Evolutionary conservation across 1,284 basidiomycete species (phyloP).

Genomic region (Xanthoconium separans): DNA sequence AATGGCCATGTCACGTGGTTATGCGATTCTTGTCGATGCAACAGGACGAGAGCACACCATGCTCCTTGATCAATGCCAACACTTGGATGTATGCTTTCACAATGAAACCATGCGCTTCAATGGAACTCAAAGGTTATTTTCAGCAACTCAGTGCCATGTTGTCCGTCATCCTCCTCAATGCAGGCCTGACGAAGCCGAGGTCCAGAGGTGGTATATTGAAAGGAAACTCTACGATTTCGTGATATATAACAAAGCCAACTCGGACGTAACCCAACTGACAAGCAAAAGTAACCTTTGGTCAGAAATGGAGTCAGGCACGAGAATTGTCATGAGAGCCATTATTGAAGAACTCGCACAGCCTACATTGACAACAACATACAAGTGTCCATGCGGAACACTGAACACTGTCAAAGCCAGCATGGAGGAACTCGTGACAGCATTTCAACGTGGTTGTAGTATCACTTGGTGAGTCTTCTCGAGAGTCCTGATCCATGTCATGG

Average conservation of each 20-base stretch:
- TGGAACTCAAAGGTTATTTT: background rate
- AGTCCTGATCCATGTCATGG: background rate
- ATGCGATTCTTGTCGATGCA: slow-evolving; percentile 1
- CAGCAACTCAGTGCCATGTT: slow-evolving; percentile 4
- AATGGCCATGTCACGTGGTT: background rate
- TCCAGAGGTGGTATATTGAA: slow-evolving; percentile 4
- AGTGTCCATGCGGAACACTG: slow-evolving; percentile 2
- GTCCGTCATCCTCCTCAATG: background rate
- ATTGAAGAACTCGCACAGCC: background rate
- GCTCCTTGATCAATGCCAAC: slow-evolving; percentile 1
- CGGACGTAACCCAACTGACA: background rate
- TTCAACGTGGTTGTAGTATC: background rate
- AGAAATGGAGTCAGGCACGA: background rate
- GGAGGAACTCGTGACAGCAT: background rate
- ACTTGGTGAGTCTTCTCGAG: background rate
- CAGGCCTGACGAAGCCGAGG: background rate
- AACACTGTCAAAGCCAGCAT: background rate
- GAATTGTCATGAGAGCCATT: slow-evolving; percentile 1
- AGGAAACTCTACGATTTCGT: slow-evolving; percentile 3
- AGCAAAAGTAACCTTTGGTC: slow-evolving; percentile 1
- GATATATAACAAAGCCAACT: background rate
- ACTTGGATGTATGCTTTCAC: background rate
- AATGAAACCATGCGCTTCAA: no score
- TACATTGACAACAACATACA: background rate
- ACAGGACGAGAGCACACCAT: slow-evolving; percentile 1